These are phyloP conservation scores for Leccinum pachyderme DNA, from an alignment of 1,284 basidiomycete species.

Conservation along the genomic window DNA sequence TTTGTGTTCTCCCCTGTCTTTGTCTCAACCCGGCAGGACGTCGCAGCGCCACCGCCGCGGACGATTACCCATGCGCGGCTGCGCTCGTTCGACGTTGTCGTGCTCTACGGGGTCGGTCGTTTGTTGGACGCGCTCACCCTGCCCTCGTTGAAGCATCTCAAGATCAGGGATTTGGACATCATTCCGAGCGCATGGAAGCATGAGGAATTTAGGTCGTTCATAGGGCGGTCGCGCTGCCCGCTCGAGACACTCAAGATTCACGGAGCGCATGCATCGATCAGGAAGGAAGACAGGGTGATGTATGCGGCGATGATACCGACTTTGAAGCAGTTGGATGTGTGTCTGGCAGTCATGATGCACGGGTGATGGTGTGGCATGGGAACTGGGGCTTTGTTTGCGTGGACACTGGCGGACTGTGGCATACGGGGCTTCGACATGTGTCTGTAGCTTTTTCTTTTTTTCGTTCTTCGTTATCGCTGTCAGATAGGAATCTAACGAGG, in stretches of 20 bases:
- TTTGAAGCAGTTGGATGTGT: constrained; percentile 19
- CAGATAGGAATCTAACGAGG: not conserved
- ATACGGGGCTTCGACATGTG: not conserved
- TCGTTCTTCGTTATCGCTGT: not conserved
- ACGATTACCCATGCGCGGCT: constrained; percentile 10
- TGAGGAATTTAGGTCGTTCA: constrained; percentile 14
- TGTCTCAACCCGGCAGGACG: constrained; percentile 1
- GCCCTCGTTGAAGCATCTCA: constrained; percentile 7
- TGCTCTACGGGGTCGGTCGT: constrained; percentile 11
- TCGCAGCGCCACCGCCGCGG: not conserved
- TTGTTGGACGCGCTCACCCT: constrained; percentile 14
- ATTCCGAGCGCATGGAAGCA: constrained; percentile 16
- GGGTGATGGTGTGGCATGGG: not conserved
- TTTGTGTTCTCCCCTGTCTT: constrained; percentile 15
- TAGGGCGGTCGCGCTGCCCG: constrained; percentile 18
- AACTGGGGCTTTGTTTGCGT: not conserved
- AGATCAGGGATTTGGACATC: constrained; percentile 17
- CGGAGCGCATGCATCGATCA: constrained; percentile 14
- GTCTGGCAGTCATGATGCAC: constrained; percentile 12
- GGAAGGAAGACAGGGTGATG: constrained; percentile 12
- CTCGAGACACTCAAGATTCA: constrained; percentile 20
- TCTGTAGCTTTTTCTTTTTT: not conserved
- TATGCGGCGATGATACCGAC: constrained; percentile 20
- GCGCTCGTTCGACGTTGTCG: constrained; percentile 14
- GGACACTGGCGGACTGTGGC: not conserved